Evolutionary conservation across 805 yeast species (phyloP).

Genomic region (Zygoascus tannicola): DNA sequence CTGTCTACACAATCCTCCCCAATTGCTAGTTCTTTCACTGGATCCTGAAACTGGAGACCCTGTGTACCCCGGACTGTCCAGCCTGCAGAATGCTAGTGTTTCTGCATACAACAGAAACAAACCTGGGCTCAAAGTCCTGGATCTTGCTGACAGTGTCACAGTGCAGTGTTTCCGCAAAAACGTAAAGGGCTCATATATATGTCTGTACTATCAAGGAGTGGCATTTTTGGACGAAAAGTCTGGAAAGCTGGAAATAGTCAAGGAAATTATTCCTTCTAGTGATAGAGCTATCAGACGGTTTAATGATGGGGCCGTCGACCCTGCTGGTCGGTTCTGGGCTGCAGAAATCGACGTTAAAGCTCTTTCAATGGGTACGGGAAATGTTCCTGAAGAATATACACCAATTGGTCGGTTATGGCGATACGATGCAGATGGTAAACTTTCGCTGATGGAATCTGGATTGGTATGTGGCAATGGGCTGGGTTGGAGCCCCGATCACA

Average conservation of each 20-base stretch:
- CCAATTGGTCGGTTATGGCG: conserved; percentile 30
- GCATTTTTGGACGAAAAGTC: conserved; percentile 29
- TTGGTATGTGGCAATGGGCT: conserved; percentile 49
- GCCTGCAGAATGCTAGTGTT: conserved; percentile 9
- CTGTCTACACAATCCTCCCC: conserved; percentile 21
- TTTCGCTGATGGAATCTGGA: conserved; percentile 24
- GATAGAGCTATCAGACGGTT: conserved; percentile 37
- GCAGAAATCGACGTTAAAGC: conserved; percentile 29
- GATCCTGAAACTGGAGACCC: conserved; percentile 23
- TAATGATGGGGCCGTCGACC: conserved; percentile 76
- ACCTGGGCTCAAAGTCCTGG: conserved; percentile 19
- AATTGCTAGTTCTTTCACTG: conserved; percentile 23
- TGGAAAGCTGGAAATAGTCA: conserved; percentile 25
- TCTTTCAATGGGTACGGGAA: conserved; percentile 22
- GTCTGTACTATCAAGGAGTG: conserved; percentile 28
- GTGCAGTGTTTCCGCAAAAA: conserved; percentile 26
- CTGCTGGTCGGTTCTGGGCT: conserved; percentile 64
- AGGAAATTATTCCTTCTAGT: conserved; percentile 25
- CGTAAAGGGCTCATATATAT: conserved; percentile 24
- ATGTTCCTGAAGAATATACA: conserved; percentile 15
- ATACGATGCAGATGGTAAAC: conserved; percentile 28
- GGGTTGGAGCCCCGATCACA: conserved; percentile 40
- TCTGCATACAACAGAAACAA: conserved; percentile 13
- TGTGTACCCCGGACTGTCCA: conserved; percentile 10
- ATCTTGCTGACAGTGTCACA: conserved; percentile 26